Conservation (phyloP, 2,329 filamentous ascomycete genomes). For the Penicillium hordei region DNA sequence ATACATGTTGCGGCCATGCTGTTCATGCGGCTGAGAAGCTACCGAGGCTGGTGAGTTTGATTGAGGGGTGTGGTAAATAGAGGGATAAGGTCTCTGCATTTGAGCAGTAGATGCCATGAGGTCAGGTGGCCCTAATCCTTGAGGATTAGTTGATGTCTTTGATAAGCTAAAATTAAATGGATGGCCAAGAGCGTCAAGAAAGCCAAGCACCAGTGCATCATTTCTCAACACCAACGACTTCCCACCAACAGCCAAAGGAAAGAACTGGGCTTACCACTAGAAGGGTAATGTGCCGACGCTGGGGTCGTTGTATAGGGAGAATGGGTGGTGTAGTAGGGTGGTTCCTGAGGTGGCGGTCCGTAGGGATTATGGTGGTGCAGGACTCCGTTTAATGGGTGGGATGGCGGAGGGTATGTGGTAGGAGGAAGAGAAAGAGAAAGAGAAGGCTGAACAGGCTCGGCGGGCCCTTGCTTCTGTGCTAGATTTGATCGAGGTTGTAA, state of each 20-base stretch:
- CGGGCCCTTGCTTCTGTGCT: slow-evolving; percentile 47
- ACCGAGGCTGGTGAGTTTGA: slow-evolving; percentile 93
- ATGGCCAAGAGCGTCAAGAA: not conserved
- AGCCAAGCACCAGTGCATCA: not conserved
- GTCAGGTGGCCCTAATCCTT: slow-evolving; percentile 66
- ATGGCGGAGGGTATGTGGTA: slow-evolving; percentile 32
- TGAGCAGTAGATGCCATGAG: slow-evolving; percentile 64
- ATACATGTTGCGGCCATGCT: slow-evolving; percentile 80
- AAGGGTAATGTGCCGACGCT: slow-evolving; percentile 79
- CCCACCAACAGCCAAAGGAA: slow-evolving; percentile 47
- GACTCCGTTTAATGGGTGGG: slow-evolving; percentile 41
- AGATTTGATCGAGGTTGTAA: slow-evolving; percentile 33
- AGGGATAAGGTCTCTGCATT: slow-evolving; percentile 74
- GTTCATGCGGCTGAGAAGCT: slow-evolving; percentile 85
- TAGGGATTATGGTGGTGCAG: slow-evolving; percentile 61
- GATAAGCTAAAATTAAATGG: slow-evolving; percentile 53
- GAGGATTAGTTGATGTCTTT: slow-evolving; percentile 55
- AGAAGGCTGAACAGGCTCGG: slow-evolving; percentile 62
- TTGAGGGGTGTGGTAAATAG: slow-evolving; percentile 93
- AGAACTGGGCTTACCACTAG: slow-evolving; percentile 66
- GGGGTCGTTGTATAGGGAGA: slow-evolving; percentile 80
- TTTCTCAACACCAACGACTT: not conserved
- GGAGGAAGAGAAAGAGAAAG: slow-evolving; percentile 32
- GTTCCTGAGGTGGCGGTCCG: slow-evolving; percentile 63
- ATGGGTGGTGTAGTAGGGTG: slow-evolving; percentile 73